These are phyloP conservation scores for Microbotryum silenes-acaulis DNA, from an alignment of 1,284 basidiomycete species.

Conservation along the genomic window DNA sequence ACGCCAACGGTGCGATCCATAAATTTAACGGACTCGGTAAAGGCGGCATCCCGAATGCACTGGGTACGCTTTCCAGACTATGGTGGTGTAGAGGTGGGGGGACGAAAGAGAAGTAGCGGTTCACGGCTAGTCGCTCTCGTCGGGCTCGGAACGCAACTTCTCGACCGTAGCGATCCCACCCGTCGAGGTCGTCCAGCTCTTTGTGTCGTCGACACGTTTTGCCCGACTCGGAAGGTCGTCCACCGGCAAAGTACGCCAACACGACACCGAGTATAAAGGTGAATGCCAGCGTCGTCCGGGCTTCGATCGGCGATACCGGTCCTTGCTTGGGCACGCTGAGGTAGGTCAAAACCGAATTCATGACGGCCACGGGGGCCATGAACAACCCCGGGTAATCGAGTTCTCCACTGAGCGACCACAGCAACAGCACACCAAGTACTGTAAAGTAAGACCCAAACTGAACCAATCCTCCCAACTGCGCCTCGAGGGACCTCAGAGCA, in stretches of 20 bases:
- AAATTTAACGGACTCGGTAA: conserved; percentile 26
- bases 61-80: conserved; percentile 10
- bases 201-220: conserved; percentile 3
- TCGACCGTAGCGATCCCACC: conserved; percentile 31
- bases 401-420: conserved; percentile 31
- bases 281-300: conserved; percentile 30
- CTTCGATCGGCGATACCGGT: conserved; percentile 22
- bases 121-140: conserved; percentile 29
- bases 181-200: conserved; percentile 31
- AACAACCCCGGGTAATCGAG: conserved; percentile 26
- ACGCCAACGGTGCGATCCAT: conserved; percentile 1
- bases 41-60: conserved; percentile 27
- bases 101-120: conserved; percentile 28
- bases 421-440: conserved; percentile 23
- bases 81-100: conserved; percentile 5
- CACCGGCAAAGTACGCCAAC: conserved; percentile 31
- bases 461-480: conserved; percentile 28
- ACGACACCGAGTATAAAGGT: conserved; percentile 30
- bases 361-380: background rate
- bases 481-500: conserved; percentile 29
- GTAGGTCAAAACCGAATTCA: background rate
- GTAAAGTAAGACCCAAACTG: conserved; percentile 31
- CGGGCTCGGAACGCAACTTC: conserved; percentile 31
- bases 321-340: background rate
- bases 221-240: conserved; percentile 24